Percentiles rank a stretch among this genome's conserved stretches.
Conservation (phyloP, 202 grass and related monocot species). For the Schoenoplectus triqueter region DNA sequence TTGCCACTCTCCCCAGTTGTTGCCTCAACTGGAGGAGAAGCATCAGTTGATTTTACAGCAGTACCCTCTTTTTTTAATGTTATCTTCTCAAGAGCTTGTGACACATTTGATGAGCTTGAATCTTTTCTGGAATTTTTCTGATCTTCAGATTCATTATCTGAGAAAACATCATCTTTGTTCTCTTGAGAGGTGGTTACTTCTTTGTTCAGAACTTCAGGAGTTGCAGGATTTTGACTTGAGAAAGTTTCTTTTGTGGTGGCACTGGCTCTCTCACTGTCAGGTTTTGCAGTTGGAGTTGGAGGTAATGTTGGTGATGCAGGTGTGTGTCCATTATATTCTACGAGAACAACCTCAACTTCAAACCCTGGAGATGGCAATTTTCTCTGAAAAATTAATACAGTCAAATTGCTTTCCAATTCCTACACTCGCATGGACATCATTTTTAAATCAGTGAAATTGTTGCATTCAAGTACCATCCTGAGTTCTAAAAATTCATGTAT, state of each 20-base stretch:
- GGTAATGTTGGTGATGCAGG: slow-evolving; percentile 52
- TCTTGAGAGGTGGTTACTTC: slow-evolving; percentile 49
- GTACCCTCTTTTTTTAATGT: slow-evolving; percentile 48
- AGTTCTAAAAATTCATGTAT: too few species aligned
- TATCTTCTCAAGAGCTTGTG: slow-evolving; percentile 58
- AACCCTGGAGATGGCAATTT: slow-evolving; percentile 95
- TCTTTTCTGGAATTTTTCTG: slow-evolving; percentile 50
- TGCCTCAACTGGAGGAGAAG: slow-evolving; percentile 41
- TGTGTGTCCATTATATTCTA: slow-evolving; percentile 62
- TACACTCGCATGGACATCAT: not conserved
- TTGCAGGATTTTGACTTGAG: slow-evolving; percentile 21
- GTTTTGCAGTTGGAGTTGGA: slow-evolving; percentile 41
- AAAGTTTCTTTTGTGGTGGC: slow-evolving; percentile 48
- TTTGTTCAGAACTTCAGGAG: slow-evolving; percentile 45
- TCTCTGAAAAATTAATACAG: slow-evolving; percentile 62
- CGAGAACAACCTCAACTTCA: slow-evolving; percentile 89
- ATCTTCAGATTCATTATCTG: slow-evolving; percentile 85
- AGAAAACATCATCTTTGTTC: slow-evolving; percentile 95
- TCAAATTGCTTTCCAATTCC: not conserved
- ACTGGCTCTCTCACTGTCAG: slow-evolving; percentile 36
- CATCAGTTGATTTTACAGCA: slow-evolving; percentile 25
- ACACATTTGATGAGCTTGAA: slow-evolving; percentile 40
- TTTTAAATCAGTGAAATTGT: slow-evolving; percentile 1
- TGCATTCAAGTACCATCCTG: not conserved
- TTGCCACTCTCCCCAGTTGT: slow-evolving; percentile 50